phyloP scores from a whole-genome alignment of 805 yeast genomes.

The Barnettozyma pratensis region DNA sequence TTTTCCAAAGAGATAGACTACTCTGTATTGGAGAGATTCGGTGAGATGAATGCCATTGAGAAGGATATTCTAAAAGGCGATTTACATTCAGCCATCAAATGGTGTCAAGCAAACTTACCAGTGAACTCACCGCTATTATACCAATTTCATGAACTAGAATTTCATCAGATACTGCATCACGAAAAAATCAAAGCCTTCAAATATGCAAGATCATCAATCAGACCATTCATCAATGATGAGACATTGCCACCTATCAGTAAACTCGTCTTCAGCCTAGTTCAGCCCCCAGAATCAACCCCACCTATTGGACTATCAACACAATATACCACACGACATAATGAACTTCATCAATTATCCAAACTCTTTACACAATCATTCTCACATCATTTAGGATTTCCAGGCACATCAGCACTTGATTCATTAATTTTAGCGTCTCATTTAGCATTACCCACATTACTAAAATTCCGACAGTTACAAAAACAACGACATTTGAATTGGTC shows the following conservation, averaged over 20 bases:
- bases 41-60: conserved; percentile 38
- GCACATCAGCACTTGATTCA: conserved; percentile 48
- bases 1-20: conserved; percentile 25
- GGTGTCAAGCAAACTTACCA: conserved; percentile 32
- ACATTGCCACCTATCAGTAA: conserved; percentile 37
- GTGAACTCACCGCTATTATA: conserved; percentile 37
- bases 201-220: conserved; percentile 40
- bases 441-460: conserved; percentile 48
- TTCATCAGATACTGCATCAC: conserved; percentile 26
- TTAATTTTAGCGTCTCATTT: conserved; percentile 47
- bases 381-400: conserved; percentile 40
- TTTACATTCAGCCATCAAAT: conserved; percentile 41
- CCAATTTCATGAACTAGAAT: conserved; percentile 39
- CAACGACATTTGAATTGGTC: conserved; percentile 47
- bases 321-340: conserved; percentile 8
- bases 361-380: conserved; percentile 47
- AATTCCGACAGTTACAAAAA: conserved; percentile 39
- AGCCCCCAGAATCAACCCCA: conserved; percentile 16
- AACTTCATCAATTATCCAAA: conserved; percentile 27
- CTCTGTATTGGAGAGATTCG: conserved; percentile 32
- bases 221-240: conserved; percentile 32
- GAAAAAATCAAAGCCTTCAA: conserved; percentile 30
- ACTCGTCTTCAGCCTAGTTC: conserved; percentile 31
- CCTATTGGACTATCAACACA: conserved; percentile 21
- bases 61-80: conserved; percentile 31